Base-by-base conservation (phyloP, 768 basidiomycete species). In the Paxillus rubicundulus region DNA sequence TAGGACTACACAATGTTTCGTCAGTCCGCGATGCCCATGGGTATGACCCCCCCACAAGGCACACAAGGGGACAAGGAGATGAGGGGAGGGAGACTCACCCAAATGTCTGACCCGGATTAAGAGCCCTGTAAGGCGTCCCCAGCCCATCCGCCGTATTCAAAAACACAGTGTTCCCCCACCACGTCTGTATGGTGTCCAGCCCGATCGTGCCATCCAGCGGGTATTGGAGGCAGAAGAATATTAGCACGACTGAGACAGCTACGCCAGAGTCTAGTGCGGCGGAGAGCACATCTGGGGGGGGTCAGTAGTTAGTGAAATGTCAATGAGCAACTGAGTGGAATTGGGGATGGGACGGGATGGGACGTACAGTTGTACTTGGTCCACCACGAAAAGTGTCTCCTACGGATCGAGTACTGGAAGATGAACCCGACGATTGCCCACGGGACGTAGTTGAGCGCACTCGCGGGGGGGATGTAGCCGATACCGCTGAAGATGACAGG, bases 211-310 rank as follows among this genome's bases (percentile, higher is more conserved):
- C 85, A 50, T 86, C 76, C 51, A 56, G 56, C 2, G 86, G 87
- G 59, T 81, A 87, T 67, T 89, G 82, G n/a, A 87, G 72, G 34
- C 63, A 57, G 66, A 85, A 84, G 71, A 82, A 85, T 38, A 86
- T 77, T 43, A 82, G 20, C 21, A 87, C 69, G 3, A 77, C 67
- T 18, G 77, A 68, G 16, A 87, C 57, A 0, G 85, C 85, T 9
- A 86, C 72, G n/a, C 87, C 86, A 13, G 86, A 78, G 58, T 87
- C 87, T 58, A 89, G 60, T 4, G 84, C 87, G 9, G 86, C 84
- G 7, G 86, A 87, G n/a, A 88, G 67, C 17, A 87, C 81, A 56
- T 86, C 76, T 77, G 47, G 36, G 30, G 8, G 30, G 7, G n/a
- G n/a, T n/a, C n/a, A n/a, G n/a, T n/a, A n/a, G n/a, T n/a, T n/a